Evolutionary conservation across 768 basidiomycete species (phyloP).

Genomic region (Tephrocybe sp.): DNA sequence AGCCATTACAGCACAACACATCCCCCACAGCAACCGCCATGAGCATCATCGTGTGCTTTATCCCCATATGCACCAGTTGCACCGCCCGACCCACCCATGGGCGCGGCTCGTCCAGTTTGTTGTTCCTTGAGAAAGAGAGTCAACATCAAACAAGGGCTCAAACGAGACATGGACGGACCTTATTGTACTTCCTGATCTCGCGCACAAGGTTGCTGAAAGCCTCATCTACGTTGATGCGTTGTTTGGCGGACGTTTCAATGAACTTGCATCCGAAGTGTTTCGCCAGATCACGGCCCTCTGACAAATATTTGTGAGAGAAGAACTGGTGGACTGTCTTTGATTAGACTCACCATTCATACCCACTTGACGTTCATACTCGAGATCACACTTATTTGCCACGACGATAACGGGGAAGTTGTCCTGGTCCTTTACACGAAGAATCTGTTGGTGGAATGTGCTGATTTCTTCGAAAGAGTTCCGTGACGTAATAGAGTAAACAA

Average conservation of each 20-base stretch:
- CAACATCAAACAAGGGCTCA: not conserved
- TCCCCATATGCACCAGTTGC: slow-evolving; percentile 48
- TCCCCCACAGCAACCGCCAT: slow-evolving; percentile 61
- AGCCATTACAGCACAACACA: slow-evolving; percentile 56
- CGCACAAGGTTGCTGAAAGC: slow-evolving; percentile 92
- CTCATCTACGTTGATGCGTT: slow-evolving; percentile 95
- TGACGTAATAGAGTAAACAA: slow-evolving; percentile 98
- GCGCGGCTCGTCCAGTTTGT: slow-evolving; percentile 70
- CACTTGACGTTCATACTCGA: slow-evolving; percentile 95
- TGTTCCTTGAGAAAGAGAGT: slow-evolving; percentile 51
- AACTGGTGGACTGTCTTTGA: not conserved
- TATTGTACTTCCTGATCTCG: slow-evolving; percentile 92
- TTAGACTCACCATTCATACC: slow-evolving; percentile 75
- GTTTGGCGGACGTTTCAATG: slow-evolving; percentile 95
- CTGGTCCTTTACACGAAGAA: slow-evolving; percentile 94
- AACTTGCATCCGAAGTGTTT: slow-evolving; percentile 94
- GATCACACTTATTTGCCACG: slow-evolving; percentile 97
- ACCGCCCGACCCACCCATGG: slow-evolving; percentile 39
- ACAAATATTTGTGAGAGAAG: not conserved
- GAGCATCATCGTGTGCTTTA: slow-evolving; percentile 50
- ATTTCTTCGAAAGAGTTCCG: slow-evolving; percentile 98
- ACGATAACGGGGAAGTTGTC: slow-evolving; percentile 94
- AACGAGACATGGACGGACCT: slow-evolving; percentile 44
- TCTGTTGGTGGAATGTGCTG: slow-evolving; percentile 93
- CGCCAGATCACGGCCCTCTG: slow-evolving; percentile 97